Evolutionary conservation across 2,329 filamentous ascomycete genomes (phyloP), one percentile per base, ranked within the genome.

Genomic region (Neurospora crassa): DNA sequence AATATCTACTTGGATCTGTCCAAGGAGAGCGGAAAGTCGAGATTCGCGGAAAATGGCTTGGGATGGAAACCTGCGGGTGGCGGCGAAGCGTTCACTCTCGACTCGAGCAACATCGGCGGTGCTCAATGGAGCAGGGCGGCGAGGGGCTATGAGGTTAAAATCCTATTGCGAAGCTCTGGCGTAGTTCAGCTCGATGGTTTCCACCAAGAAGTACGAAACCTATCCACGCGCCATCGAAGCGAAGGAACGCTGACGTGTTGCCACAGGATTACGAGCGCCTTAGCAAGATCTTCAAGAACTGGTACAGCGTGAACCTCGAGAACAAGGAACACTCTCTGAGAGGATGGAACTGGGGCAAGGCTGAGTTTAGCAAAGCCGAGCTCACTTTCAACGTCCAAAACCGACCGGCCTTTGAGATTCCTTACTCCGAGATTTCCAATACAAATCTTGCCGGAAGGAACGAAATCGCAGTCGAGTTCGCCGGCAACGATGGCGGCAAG

Each of bases 291-390:
- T 97, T 99, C 87, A 98, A 97, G 84, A 92, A 95, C 78, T 98
- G 95, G 93, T 99, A 98, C 83, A 96, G 93, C 83, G 91, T 96
- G 78, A 94, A 90, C 77, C 87, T 99, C 72, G 94, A 98, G 80
- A 92, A 89, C 80, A 93, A 93, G 81, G 96, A 99, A 82, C 96
- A 98, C 81, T 94, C 96, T 34, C 85, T 99, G 72, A 90, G 96
- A 76, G 96, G 96, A 71, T 99, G 96, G 96, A 99, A 99, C 81
- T 99, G 96, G 96, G 96, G 96, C 78, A 99, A 98, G 83, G 93
- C 93, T 74, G 96, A 99, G 78, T 97, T 99, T 80, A 91, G 92
- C 73, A 97, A 98, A 82, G 91, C 94, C 70, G 96, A 99, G 83
- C 88, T 99, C 71, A 89, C 92, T 40, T 99, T 99, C 86, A 98